Conservation (phyloP, 192 early-diverging fungal species). For the Coemansia sp. region DNA sequence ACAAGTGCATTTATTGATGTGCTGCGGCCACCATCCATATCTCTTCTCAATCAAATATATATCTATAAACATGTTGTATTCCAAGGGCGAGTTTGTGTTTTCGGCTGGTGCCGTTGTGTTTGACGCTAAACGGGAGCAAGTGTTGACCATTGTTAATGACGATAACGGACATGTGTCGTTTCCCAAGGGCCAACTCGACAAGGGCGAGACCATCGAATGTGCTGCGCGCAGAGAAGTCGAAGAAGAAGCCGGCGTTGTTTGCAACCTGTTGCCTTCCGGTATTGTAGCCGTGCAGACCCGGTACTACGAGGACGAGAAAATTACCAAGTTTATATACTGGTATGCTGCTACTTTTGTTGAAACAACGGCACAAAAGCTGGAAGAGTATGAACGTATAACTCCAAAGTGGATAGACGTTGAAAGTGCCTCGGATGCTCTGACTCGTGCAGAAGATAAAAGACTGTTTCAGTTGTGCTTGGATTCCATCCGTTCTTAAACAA, state of each 20-base stretch:
- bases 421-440: background rate
- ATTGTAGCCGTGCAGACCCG: conserved; percentile 32
- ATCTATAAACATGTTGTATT: conserved; percentile 18
- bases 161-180: conserved; percentile 15
- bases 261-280: conserved; percentile 19
- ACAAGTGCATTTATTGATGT: background rate
- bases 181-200: conserved; percentile 43
- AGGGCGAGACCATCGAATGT: conserved; percentile 18
- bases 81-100: conserved; percentile 19
- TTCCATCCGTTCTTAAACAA: too few relatives aligned
- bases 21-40: background rate
- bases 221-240: conserved; percentile 40
- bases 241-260: conserved; percentile 40
- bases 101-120: conserved; percentile 52
- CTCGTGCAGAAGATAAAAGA: conserved; percentile 19
- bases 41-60: background rate
- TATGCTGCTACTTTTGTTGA: conserved; percentile 31
- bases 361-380: conserved; percentile 19
- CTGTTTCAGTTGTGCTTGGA: conserved; percentile 17
- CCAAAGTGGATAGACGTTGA: conserved; percentile 24
- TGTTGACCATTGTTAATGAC: conserved; percentile 22
- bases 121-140: conserved; percentile 6
- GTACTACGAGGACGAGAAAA: conserved; percentile 8
- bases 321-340: conserved; percentile 48
- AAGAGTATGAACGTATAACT: conserved; percentile 22